Conservation (phyloP, 2,329 filamentous ascomycete species). For the Aspergillus hiratsukae region DNA sequence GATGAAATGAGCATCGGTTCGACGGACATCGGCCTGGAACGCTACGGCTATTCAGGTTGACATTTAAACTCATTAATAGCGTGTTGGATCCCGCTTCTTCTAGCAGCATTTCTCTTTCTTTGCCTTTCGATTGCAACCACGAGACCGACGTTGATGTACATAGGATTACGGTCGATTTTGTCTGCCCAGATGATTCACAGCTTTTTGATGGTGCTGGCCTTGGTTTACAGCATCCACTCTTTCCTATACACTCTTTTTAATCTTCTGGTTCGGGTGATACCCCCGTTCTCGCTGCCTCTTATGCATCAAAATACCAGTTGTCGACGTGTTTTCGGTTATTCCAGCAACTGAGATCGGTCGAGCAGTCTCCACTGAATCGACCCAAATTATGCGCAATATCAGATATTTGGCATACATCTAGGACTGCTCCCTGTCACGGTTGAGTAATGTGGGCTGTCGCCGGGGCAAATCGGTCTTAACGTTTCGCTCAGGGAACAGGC, state of each 20-base stretch:
- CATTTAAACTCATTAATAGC: constrained; percentile 18
- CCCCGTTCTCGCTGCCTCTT: background rate
- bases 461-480: no score
- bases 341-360: background rate
- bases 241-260: constrained; percentile 7
- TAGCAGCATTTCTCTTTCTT: constrained; percentile 3
- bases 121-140: constrained; percentile 2
- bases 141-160: constrained; percentile 15
- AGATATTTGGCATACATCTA: no score
- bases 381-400: no score
- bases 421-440: no score
- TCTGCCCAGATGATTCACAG: constrained; percentile 8
- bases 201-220: constrained; percentile 4
- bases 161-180: constrained; percentile 11
- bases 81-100: constrained; percentile 17
- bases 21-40: constrained; percentile 12
- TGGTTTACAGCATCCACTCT: constrained; percentile 1
- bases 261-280: background rate
- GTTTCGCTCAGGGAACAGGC: no score
- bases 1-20: constrained; percentile 27
- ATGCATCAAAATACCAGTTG: background rate
- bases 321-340: background rate
- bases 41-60: constrained; percentile 10
- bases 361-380: no score
- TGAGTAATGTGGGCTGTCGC: no score